A percentile compares a stretch with the other conserved stretches of the same genome.
Conservation (phyloP, 1,284 basidiomycete genomes). For the Vanrija humicola region DNA sequence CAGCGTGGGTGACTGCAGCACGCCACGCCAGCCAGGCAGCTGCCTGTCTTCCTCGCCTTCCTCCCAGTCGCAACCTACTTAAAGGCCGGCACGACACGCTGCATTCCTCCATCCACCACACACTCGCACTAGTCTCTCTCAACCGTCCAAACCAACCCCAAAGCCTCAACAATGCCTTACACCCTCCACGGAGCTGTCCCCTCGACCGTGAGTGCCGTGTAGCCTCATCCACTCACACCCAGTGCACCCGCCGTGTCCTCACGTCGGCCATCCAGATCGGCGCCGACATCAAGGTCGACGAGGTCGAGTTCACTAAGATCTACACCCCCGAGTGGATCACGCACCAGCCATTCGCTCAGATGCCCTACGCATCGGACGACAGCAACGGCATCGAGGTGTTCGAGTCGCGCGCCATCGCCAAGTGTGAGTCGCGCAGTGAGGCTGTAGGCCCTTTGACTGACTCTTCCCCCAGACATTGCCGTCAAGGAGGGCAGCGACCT, state of each 20-base stretch:
- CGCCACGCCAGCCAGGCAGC: no score
- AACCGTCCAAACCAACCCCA: no score
- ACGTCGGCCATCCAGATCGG: constrained; percentile 15
- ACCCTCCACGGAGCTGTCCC: constrained; percentile 18
- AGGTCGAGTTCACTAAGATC: constrained; percentile 47
- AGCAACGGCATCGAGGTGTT: constrained; percentile 39
- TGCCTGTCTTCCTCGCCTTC: no score
- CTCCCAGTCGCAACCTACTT: no score
- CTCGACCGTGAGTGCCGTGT: constrained; percentile 17
- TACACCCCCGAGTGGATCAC: constrained; percentile 52
- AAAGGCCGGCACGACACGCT: no score
- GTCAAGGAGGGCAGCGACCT: constrained; percentile 20
- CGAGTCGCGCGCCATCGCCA: constrained; percentile 57
- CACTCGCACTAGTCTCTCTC: no score
- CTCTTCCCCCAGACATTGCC: constrained; percentile 23
- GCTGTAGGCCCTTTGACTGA: background rate
- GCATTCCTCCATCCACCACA: no score
- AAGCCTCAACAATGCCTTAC: constrained; percentile 8
- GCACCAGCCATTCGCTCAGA: constrained; percentile 62
- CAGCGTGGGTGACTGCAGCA: no score
- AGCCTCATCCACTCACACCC: background rate
- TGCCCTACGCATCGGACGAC: constrained; percentile 58
- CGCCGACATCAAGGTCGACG: constrained; percentile 23
- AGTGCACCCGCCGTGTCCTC: constrained; percentile 27
- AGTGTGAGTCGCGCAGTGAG: constrained; percentile 39